Percentiles rank a stretch among this genome's conserved stretches.
Conservation (phyloP, 2,329 filamentous ascomycete genomes). For the Zarea fungicola region DNA sequence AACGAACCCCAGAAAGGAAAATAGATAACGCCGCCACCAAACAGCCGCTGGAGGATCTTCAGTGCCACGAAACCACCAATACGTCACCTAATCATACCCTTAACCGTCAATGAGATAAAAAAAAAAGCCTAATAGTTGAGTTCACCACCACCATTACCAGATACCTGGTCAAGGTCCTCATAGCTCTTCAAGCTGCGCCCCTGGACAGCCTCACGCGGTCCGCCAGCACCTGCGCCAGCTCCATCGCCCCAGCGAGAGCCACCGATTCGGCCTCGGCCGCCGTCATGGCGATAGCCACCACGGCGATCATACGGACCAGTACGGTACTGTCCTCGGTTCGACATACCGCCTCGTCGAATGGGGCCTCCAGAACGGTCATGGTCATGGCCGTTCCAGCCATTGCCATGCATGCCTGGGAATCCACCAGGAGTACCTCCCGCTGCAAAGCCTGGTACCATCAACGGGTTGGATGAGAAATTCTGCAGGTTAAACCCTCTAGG, state of each 20-base stretch:
- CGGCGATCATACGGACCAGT: conserved; percentile 71
- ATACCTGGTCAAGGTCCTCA: conserved; percentile 88
- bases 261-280: conserved; percentile 45
- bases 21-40: conserved; percentile 2
- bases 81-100: background rate
- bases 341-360: conserved; percentile 60
- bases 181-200: conserved; percentile 94
- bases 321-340: conserved; percentile 50
- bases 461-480: conserved; percentile 58
- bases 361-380: conserved; percentile 61
- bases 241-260: conserved; percentile 66
- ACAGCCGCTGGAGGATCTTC: background rate
- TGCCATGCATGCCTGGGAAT: conserved; percentile 47
- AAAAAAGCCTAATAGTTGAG: conserved; percentile 69
- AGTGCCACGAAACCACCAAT: background rate
- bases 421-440: conserved; percentile 47
- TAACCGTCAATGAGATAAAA: background rate
- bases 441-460: conserved; percentile 58
- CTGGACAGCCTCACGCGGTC: conserved; percentile 85
- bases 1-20: too few relatives aligned
- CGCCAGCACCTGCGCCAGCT: conserved; percentile 70
- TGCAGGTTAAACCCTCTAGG: conserved; percentile 87
- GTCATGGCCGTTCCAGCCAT: conserved; percentile 45
- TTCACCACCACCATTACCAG: conserved; percentile 69
- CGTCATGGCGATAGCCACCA: conserved; percentile 50